Conservation (phyloP, 2,329 filamentous ascomycete genomes). For the Chalara sp. region DNA sequence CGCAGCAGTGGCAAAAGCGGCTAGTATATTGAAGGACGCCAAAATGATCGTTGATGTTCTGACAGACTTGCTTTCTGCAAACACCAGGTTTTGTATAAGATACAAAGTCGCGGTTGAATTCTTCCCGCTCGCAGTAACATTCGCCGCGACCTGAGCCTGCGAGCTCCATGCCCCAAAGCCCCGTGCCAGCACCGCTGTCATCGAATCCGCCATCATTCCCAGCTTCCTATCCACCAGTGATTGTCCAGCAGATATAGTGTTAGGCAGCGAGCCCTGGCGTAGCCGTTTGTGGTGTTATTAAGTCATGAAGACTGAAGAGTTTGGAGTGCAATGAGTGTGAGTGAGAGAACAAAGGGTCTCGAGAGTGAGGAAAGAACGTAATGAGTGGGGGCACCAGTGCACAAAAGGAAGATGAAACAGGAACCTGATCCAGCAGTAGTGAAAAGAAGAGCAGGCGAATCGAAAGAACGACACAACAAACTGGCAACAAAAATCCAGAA, state of each 20-base stretch:
- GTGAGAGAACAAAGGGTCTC: constrained; percentile 1
- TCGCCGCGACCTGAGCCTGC: constrained; percentile 3
- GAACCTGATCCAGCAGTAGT: constrained; percentile 28
- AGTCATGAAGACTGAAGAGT: constrained; percentile 24
- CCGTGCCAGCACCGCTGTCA: constrained; percentile 8
- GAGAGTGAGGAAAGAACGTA: constrained; percentile 13
- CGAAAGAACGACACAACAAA: constrained; percentile 20
- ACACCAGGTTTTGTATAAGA: constrained; percentile 24
- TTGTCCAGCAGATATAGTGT: constrained; percentile 9
- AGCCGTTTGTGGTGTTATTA: constrained; percentile 21
- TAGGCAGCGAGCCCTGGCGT: constrained; percentile 25
- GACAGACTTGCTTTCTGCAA: constrained; percentile 41
- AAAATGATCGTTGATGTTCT: constrained; percentile 56
- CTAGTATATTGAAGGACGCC: constrained; percentile 52
- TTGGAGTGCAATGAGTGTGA: constrained; percentile 10
- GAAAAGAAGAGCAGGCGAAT: constrained; percentile 19
- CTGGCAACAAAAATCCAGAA: constrained; percentile 19
- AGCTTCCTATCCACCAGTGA: constrained; percentile 11
- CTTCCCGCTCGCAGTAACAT: constrained; percentile 4
- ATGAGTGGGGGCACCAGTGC: constrained; percentile 17
- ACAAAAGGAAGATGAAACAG: constrained; percentile 22
- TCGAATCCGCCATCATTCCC: constrained; percentile 8
- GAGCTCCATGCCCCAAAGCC: neutral
- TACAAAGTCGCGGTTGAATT: constrained; percentile 10
- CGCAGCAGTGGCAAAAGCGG: constrained; percentile 46